Base-by-base conservation (phyloP, 768 basidiomycete genomes). In the Tulasnella calospora region DNA sequence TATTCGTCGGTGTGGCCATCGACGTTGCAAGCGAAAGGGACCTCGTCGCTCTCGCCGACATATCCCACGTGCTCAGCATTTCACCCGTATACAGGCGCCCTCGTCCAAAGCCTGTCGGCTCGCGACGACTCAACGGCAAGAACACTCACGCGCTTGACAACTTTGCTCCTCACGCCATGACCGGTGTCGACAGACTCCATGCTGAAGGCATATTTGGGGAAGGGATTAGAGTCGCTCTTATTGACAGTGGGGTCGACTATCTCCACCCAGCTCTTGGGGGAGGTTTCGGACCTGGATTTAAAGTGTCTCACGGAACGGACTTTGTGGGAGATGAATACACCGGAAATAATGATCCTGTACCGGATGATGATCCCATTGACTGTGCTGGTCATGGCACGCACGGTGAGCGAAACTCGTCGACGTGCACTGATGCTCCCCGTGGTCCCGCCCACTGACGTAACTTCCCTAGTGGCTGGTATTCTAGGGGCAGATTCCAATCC, bases 381-480 rank as follows among this genome's bases (percentile, higher is more conserved):
- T 79, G 79, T 46, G 57, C 38, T 21, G 79, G 79, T 8, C 77
- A 74, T 35, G 89, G 89, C 40, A 90, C 89, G 2, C 90, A 90
- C 80, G 82, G 57, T 78, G 61, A 30, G 61, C 17, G 12, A 12
- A 5, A 23, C 19, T 35, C 15, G 33, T 15, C 21, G 51, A n/a
- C 51, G 12, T n/a, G 1, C 9, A 21, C 23, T 9, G 51, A 5
- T 23, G 30, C 33, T 67, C 35, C 30, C 8, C 6, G 23, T 35
- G 19, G 35, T 27, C n/a, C 36, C 13, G 21, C 12, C 21, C 10
- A 13, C 33, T 36, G 4, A 35, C 44, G 17, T 6, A 4, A 8
- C 8, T 51, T 23, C 51, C 23, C 36, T 46, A 72, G 71, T 72
- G 9, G 23, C 71, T 17, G 71, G 71, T 17, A 72, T 72, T 36